Evolutionary conservation across 2,329 filamentous ascomycete genomes (phyloP), one percentile per base, ranked within the genome.

Genomic region (Ophiognomonia clavigignenti-juglandacearum): DNA sequence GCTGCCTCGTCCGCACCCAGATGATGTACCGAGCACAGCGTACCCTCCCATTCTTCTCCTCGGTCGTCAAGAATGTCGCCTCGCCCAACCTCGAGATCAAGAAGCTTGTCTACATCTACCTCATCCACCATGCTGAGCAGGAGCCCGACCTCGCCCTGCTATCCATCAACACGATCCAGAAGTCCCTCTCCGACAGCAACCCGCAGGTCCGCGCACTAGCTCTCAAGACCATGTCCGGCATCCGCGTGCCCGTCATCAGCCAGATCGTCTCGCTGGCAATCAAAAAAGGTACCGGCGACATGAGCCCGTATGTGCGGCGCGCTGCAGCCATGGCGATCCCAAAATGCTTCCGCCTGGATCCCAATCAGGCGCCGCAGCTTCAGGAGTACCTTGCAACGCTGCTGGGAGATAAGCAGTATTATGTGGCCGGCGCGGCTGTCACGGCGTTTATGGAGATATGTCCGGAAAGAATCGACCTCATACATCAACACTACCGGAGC

Each of bases 121-220:
- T 98, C 53, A 85, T 97, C 51, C 88, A 95, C 64, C 91, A 98
- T 76, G 93, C 93, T 64, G 93, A 97, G 65, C 83, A 90, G 54
- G 93, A 97, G 61, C 93, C 92, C 48, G 93, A 98, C 67, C 86
- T 96, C 38, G 91, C 93, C 18, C 78, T 98, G 31, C 78, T 98
- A 37, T 96, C 91, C 50, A 96, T 98, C 77, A 98, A 98, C 69
- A 95, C 93, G 6, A 97, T 98, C 58, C 93, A 98, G 63, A 97
- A 96, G 68, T 96, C 92, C 9, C 80, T 98, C 49, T 95, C 90
- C 20, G 93, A 98, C 67, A 76, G 84, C 48, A 96, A 91, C 64
- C 88, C 93, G 1, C 87, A 95, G 61, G 83, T 96, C 18, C 85
- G 93, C 56, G 89, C 92, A 19, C 84, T 98, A 59, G 93, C 93